phyloP scores from a whole-genome alignment of 164 flowering plant species.

The Warburgia ugandensis region DNA sequence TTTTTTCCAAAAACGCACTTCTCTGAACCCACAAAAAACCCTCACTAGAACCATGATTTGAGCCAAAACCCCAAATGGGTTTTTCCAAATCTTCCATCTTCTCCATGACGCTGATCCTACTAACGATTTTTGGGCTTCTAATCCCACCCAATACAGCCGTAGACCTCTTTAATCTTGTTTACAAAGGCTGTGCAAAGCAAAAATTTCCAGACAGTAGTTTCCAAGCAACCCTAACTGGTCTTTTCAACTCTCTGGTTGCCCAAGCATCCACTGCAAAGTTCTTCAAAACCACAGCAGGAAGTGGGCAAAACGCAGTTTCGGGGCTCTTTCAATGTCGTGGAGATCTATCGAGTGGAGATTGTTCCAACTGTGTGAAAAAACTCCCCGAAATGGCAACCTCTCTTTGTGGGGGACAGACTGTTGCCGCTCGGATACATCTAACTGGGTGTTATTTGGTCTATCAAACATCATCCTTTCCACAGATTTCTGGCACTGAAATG shows the following conservation, averaged over 20 bases:
- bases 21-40: conserved; percentile 1
- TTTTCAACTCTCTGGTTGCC: conserved; percentile 47
- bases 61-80: conserved; percentile 8
- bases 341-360: conserved; percentile 60
- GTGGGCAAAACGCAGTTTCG: conserved; percentile 38
- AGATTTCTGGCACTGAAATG: conserved; percentile 72
- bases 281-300: conserved; percentile 57
- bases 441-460: conserved; percentile 74
- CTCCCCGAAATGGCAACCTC: conserved; percentile 39
- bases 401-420: conserved; percentile 58
- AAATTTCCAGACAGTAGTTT: conserved; percentile 46
- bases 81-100: conserved; percentile 1
- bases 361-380: conserved; percentile 65
- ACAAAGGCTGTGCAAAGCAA: conserved; percentile 85
- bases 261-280: conserved; percentile 65
- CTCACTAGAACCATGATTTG: conserved; percentile 10
- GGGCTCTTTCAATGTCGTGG: conserved; percentile 93
- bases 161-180: conserved; percentile 47
- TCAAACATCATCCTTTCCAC: conserved; percentile 59
- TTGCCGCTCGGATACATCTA: conserved; percentile 75
- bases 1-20: no score
- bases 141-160: conserved; percentile 2
- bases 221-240: conserved; percentile 59
- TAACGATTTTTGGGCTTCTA: background rate
- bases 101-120: background rate